A percentile compares a stretch with the other conserved stretches of the same genome.
phyloP scores from a whole-genome alignment of 495 filamentous ascomycete species.

The Neurospora africana region DNA sequence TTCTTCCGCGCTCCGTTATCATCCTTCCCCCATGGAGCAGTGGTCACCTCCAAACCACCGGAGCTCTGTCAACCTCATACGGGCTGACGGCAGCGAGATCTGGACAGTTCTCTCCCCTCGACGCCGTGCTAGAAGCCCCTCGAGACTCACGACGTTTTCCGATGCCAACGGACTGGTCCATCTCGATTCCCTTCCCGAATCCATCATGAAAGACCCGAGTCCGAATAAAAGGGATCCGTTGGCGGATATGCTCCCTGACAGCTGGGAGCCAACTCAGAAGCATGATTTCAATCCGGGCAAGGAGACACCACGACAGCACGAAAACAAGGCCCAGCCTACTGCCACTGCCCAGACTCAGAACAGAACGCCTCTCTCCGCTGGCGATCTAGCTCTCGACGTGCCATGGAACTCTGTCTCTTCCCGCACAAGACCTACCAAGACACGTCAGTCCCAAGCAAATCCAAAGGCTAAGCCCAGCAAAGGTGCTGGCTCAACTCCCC shows the following conservation, averaged over 20 bases:
- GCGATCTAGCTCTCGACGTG: background rate
- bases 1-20: background rate
- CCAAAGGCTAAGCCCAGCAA: background rate
- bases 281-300: background rate
- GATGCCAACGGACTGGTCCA: background rate
- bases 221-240: constrained; percentile 1
- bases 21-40: background rate
- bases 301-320: background rate
- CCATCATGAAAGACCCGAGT: background rate
- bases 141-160: background rate
- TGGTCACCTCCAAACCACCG: background rate
- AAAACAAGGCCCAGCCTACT: background rate
- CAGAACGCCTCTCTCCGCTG: background rate
- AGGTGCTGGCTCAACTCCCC: background rate
- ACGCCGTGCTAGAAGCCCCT: background rate
- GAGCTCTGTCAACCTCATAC: background rate
- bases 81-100: background rate
- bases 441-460: background rate
- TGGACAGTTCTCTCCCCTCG: background rate
- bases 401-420: background rate
- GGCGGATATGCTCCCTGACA: background rate
- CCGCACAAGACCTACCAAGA: background rate
- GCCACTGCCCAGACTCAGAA: background rate
- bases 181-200: background rate
- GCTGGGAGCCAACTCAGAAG: background rate